Evolutionary conservation across 1,284 basidiomycete genomes (phyloP), one percentile per base, ranked within the genome.

Genomic region (Fomitopsis betulina): DNA sequence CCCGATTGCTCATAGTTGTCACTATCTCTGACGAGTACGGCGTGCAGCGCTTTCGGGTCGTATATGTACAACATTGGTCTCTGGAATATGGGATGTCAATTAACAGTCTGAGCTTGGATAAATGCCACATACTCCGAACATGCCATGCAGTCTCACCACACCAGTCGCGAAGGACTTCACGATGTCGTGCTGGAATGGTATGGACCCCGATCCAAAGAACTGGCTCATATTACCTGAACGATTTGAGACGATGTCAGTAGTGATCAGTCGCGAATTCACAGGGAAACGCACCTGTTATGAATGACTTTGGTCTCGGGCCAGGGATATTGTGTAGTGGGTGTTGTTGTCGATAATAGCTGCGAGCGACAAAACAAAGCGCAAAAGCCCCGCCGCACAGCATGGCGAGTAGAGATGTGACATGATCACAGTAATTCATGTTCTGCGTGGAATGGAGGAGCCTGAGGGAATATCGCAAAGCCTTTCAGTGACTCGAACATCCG

Each of bases 1-100:
- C 61, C 53, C 1, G 68, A 53, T 38, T 57, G 56, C 32, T 54
- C 52, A 38, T 52, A 63, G 12, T 54, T 51, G 27, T 63, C 53
- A 35, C 61, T 55, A 15, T 61, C 58, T 47, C 61, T 61, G 35
- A 58, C 35, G 8, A 63, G 47, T 10, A 63, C 51, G 37, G 54
- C 53, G 13, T 61, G 58, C 27, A 61, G 50, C 5, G 62, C 62
- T 5, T 52, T 50, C 3, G 62, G 62, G 45, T 78, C 76, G 37
- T 65, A 68, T 3, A 73, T 62, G 23, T 58, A 58, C 40, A 69
- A 72, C 0, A 75, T 56, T 13, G 75, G 68, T 19, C 73, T 66
- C 39, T 68, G 63, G 40, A 27, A n/a, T n/a, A 30, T 30, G 7
- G 15, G 5, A 21, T 5, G 17, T 35, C 8, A n/a, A 13, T 17